These are phyloP conservation scores for Elsinoe arachidis DNA, from an alignment of 2,329 filamentous ascomycete species.

Conservation along the genomic window DNA sequence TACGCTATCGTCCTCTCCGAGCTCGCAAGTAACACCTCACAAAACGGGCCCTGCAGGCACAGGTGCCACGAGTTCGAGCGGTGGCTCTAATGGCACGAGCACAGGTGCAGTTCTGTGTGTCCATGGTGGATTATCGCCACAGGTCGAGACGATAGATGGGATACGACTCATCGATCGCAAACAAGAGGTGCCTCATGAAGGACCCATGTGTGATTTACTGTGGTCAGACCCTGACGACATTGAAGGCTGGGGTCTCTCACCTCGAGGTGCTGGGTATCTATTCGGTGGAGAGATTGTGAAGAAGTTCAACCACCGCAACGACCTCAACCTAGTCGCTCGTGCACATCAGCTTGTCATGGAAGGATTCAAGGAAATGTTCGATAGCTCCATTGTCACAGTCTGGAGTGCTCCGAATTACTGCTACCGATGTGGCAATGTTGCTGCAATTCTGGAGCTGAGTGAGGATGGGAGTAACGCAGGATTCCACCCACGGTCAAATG, in stretches of 20 bases:
- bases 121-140: constrained; percentile 82
- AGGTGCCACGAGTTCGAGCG: constrained; percentile 63
- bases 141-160: constrained; percentile 91
- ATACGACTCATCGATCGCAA: constrained; percentile 92
- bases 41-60: constrained; percentile 64
- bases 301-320: constrained; percentile 89
- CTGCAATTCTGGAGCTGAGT: constrained; percentile 83
- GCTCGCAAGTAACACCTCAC: constrained; percentile 20
- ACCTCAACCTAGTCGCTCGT: constrained; percentile 81
- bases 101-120: constrained; percentile 88
- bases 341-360: constrained; percentile 99
- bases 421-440: constrained; percentile 52
- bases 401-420: constrained; percentile 78
- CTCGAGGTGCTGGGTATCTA: constrained; percentile 87
- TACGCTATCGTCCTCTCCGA: constrained; percentile 22
- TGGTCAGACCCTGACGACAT: constrained; percentile 99
- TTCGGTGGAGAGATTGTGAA: constrained; percentile 96
- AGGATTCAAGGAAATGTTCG: constrained; percentile 99
- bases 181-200: constrained; percentile 96
- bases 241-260: constrained; percentile 90
- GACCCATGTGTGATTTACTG: constrained; percentile 95
- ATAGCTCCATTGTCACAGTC: constrained; percentile 91
- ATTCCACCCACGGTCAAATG: constrained; percentile 50
- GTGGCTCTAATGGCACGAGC: constrained; percentile 48
- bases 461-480: constrained; percentile 60